Conservation (phyloP, 2,329 filamentous ascomycete species). For the Ophiocordyceps camponoti-leonardi region DNA sequence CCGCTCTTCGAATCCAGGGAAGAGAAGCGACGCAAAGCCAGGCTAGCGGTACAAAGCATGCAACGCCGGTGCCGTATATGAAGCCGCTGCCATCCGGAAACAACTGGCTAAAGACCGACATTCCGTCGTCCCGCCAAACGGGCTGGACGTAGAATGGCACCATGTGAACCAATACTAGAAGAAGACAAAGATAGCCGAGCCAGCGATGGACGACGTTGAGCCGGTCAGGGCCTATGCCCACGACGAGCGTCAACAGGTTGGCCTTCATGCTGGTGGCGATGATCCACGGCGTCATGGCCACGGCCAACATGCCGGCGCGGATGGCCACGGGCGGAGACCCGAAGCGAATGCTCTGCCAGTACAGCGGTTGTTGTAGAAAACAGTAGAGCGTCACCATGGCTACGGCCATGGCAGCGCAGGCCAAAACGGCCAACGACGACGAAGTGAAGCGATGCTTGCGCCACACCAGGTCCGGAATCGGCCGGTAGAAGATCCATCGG, state of each 20-base stretch:
- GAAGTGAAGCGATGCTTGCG: conserved; percentile 58
- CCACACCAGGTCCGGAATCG: conserved; percentile 57
- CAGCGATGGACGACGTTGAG: conserved; percentile 88
- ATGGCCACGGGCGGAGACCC: conserved; percentile 79
- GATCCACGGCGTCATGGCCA: conserved; percentile 88
- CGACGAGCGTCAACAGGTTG: conserved; percentile 68
- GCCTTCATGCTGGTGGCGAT: conserved; percentile 80
- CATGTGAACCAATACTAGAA: conserved; percentile 68
- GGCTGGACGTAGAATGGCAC: conserved; percentile 83
- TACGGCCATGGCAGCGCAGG: conserved; percentile 49
- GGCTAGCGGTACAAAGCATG: conserved; percentile 62
- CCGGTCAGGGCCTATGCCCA: conserved; percentile 80
- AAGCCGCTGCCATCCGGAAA: conserved; percentile 48
- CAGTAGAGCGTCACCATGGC: conserved; percentile 64
- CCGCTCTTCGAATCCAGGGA: conserved; percentile 54
- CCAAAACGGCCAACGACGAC: conserved; percentile 58
- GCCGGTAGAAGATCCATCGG: conserved; percentile 77
- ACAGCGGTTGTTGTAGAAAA: conserved; percentile 76
- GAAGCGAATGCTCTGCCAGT: conserved; percentile 71
- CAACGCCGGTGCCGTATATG: conserved; percentile 74
- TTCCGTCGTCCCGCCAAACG: conserved; percentile 63
- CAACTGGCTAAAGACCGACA: conserved; percentile 51
- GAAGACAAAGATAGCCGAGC: conserved; percentile 73
- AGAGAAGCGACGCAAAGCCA: conserved; percentile 79
- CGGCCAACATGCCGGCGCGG: conserved; percentile 76